These are phyloP conservation scores for Mayamaea pseudoterrestris DNA, from an alignment of 108 stramenopile species.

Conservation along the genomic window DNA sequence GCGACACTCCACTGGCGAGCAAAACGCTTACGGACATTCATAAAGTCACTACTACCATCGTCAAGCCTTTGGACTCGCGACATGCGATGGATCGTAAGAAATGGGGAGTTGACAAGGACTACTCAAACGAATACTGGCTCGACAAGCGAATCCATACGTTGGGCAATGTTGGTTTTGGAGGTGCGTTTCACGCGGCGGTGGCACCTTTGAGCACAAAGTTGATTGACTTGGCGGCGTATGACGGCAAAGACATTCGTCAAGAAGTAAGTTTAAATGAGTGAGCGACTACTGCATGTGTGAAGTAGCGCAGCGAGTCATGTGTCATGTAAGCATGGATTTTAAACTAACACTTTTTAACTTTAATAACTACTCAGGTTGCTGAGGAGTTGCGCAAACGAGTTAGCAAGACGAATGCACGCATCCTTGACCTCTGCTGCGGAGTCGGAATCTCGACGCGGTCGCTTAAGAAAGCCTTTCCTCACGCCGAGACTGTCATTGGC, in stretches of 20 bases:
- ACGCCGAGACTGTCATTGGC: constrained; percentile 44
- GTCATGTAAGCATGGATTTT: neutral
- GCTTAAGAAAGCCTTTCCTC: constrained; percentile 48
- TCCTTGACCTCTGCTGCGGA: constrained; percentile 69
- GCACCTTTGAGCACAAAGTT: constrained; percentile 66
- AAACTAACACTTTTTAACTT: neutral
- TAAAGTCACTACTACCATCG: too few relatives aligned
- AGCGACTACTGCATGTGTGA: neutral
- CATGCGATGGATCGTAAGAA: too few relatives aligned
- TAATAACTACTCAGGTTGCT: neutral
- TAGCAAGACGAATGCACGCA: constrained; percentile 27
- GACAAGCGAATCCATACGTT: constrained; percentile 26
- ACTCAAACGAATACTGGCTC: constrained; percentile 37
- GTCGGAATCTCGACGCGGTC: constrained; percentile 75
- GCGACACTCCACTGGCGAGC: too few relatives aligned
- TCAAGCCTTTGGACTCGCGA: too few relatives aligned
- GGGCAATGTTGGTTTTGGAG: constrained; percentile 25
- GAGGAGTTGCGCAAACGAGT: constrained; percentile 1
- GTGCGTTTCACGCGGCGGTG: constrained; percentile 52
- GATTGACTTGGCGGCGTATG: constrained; percentile 68
- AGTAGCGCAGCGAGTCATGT: neutral
- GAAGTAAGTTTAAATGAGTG: constrained; percentile 7
- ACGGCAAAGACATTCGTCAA: constrained; percentile 47
- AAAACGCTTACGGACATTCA: too few relatives aligned
- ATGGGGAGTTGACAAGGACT: too few relatives aligned